Base-by-base conservation (phyloP, 2,329 filamentous ascomycete genomes). In the Colletotrichum sp. region DNA sequence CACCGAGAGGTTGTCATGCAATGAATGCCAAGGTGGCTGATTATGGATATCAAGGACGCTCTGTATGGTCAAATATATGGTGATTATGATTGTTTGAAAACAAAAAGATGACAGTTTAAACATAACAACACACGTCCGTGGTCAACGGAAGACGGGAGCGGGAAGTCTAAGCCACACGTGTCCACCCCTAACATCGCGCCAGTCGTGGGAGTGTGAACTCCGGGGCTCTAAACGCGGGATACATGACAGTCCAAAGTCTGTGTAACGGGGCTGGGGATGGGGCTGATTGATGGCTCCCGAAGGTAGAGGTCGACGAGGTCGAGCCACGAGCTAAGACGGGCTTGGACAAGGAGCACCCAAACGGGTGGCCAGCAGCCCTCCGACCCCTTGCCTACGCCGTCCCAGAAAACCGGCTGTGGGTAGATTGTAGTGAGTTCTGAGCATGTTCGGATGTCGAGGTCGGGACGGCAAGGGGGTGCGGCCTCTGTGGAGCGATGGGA, bases 281-380 rank as follows among this genome's bases (percentile, higher is more conserved):
- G 71, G 75, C 71, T 77, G 71, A 77, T 75, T 57, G 32, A 62
- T 44, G 66, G 39, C 55, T 70, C 62, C 52, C 59, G 67, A 39
- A 71, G 22, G 30, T 44, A 25, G 63, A 52, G 19, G 36, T 49
- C 25, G 7, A 25, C 30, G 65, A 32, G 11, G 66, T 69, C 57
- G 30, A 71, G 61, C 49, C 29, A 75, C 15, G 9, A 59, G 44
- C 65, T 32, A 27, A 11, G 52, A 62, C 39, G 59, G 30, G 25
- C 29, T 52, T 67, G 49, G 49, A 19, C 29, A 6, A 75, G 59
- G 57, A 44, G 49, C 29, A 22, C 27, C 55, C 36, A 36, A 71
- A 66, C 32, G 32, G 52, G 29, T 67, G 49, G 62, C 16, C 52
- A 62, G 19, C 59, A 22, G 13, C 55, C 44, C 16, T 65, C 44